Evolutionary conservation across 2,329 filamentous ascomycete genomes (phyloP).

Genomic region (Talaromyces sp.): DNA sequence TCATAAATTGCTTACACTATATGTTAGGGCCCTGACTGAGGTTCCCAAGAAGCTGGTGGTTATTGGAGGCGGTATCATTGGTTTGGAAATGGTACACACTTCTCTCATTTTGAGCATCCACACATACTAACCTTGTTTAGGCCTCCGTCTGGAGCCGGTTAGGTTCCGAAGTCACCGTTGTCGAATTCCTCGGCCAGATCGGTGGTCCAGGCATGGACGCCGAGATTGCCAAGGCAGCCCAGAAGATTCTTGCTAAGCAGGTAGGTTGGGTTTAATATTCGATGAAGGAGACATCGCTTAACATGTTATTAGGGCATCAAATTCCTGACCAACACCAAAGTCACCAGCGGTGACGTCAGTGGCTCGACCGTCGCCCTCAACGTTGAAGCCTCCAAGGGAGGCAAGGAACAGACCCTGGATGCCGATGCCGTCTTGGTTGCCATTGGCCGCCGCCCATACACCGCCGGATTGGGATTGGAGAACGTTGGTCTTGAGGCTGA

Average conservation of each 20-base stretch:
- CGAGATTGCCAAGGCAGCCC: slow-evolving; percentile 84
- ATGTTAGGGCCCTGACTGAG: slow-evolving; percentile 61
- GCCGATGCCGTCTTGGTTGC: slow-evolving; percentile 94
- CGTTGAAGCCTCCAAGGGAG: slow-evolving; percentile 90
- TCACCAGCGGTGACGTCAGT: slow-evolving; percentile 74
- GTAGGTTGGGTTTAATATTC: not conserved
- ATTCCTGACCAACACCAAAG: slow-evolving; percentile 98
- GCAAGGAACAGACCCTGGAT: slow-evolving; percentile 87
- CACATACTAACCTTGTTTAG: slow-evolving; percentile 29
- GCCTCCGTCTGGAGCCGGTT: slow-evolving; percentile 93
- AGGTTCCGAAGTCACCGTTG: slow-evolving; percentile 90
- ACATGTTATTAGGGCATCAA: slow-evolving; percentile 63
- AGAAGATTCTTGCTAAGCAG: slow-evolving; percentile 94
- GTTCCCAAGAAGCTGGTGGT: slow-evolving; percentile 96
- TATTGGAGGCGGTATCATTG: slow-evolving; percentile 97
- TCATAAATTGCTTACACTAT: not conserved
- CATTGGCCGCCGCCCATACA: slow-evolving; percentile 95
- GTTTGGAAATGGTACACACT: slow-evolving; percentile 79
- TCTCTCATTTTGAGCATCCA: not conserved
- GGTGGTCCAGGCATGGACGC: slow-evolving; percentile 96
- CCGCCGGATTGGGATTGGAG: slow-evolving; percentile 82
- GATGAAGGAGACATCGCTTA: not conserved
- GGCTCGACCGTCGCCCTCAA: slow-evolving; percentile 75
- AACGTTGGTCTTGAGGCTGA: slow-evolving; percentile 74
- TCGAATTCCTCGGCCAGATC: slow-evolving; percentile 94